Evolutionary conservation across 129 eudicot genomes (phyloP), one percentile per base, ranked within the genome.

Genomic region (Pittosporum tobira): DNA sequence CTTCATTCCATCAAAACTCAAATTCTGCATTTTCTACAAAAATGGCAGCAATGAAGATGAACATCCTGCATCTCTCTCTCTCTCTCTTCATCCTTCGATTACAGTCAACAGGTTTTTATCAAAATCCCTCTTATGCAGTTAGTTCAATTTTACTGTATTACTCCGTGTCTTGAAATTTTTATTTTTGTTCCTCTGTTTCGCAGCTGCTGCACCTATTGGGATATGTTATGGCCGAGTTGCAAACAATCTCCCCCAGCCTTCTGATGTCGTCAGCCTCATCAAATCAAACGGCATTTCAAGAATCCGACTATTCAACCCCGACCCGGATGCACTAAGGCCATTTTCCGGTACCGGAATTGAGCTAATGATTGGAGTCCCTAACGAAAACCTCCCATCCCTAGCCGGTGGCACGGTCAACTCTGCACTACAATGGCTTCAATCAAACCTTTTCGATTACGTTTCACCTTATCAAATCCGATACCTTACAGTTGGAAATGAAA

Each of bases 401-500:
- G 84, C 86, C 28, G 48, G 42, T 23, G 78, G 81, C 61, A 45
- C 67, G 6, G 27, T 74, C 18, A 10, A 56, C 48, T 61, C 74
- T 15, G 78, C 85, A n/a, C 24, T 60, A 0, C 38, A 67, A 6
- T 87, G 88, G 88, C 85, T 87, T 43, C 76, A 74, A 60, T 60
- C 80, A 7, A 83, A 79, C 71, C 72, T 87, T 36, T 78, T 87
- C 62, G 29, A 56, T 6, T 65, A 74, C 30, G 42, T 87, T 8
- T 46, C 71, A 0, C 79, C 85, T 0, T 68, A 49, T 36, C 93
- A 87, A 59, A 75, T 83, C 56, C 69, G 65, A 27, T 83, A 77
- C 58, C 57, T 87, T 19, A 85, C 79, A 11, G 96, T 87, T 7
- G 93, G 96, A 46, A 87, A 87, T 47, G 93, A 87, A 70, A 63